Conservation (phyloP, 768 basidiomycete genomes). For the Trametes punicea region DNA sequence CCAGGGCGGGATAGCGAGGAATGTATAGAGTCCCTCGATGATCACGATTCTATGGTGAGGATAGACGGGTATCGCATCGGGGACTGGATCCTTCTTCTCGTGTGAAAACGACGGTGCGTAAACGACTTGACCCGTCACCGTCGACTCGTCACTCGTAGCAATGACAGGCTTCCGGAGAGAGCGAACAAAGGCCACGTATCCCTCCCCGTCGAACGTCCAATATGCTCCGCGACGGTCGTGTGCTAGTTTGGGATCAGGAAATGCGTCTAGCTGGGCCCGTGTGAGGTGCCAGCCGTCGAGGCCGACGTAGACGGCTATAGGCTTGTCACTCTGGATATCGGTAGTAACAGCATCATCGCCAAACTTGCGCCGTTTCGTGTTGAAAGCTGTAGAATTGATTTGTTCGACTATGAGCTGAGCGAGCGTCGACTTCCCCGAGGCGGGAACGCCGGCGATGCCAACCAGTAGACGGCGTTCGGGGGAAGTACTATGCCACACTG, state of each 20-base stretch:
- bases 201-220: slow-evolving; percentile 85
- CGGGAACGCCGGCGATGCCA: slow-evolving; percentile 77
- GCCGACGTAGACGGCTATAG: slow-evolving; percentile 62
- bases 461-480: slow-evolving; percentile 52
- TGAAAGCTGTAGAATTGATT: slow-evolving; percentile 38
- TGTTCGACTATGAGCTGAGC: slow-evolving; percentile 53
- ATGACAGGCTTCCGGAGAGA: slow-evolving; percentile 42
- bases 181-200: slow-evolving; percentile 66
- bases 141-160: background rate
- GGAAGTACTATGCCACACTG: slow-evolving; percentile 21
- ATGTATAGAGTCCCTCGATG: slow-evolving; percentile 88
- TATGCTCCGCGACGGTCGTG: slow-evolving; percentile 79
- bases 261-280: slow-evolving; percentile 68
- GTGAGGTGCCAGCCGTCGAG: slow-evolving; percentile 93
- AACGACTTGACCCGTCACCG: slow-evolving; percentile 36
- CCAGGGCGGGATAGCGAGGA: slow-evolving; percentile 77
- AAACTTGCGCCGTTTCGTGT: background rate
- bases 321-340: background rate
- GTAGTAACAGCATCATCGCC: background rate
- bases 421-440: slow-evolving; percentile 83
- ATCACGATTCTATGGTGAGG: slow-evolving; percentile 74
- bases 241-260: slow-evolving; percentile 75
- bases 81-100: slow-evolving; percentile 78
- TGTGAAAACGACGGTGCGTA: slow-evolving; percentile 86
- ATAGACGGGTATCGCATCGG: slow-evolving; percentile 53